Conservation (phyloP, 306 rosid genomes). For the Astragalus membranaceus region DNA sequence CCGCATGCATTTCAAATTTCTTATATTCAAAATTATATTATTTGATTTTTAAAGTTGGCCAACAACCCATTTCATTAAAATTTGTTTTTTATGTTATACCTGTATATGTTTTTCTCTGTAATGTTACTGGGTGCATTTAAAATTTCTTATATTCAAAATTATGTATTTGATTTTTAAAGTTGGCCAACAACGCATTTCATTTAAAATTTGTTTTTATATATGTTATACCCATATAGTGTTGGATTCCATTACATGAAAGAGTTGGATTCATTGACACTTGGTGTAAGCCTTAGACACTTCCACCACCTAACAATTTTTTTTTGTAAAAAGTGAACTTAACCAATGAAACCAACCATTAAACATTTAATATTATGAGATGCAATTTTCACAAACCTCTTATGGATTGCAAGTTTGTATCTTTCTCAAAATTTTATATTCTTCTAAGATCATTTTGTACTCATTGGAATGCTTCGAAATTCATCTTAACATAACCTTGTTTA, state of each 20-base stretch:
- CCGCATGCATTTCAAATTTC: neutral
- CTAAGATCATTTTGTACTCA: neutral
- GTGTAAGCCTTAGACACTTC: neutral
- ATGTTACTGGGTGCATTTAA: neutral
- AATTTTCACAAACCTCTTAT: neutral
- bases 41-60: neutral
- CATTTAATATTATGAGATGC: neutral
- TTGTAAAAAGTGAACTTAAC: no score
- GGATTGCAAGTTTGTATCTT: neutral
- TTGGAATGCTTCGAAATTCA: neutral
- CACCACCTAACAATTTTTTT: neutral
- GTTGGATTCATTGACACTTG: neutral
- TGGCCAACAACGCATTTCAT: neutral
- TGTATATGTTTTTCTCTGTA: neutral
- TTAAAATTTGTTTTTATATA: neutral
- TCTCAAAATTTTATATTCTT: neutral
- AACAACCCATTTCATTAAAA: neutral
- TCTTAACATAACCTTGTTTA: neutral
- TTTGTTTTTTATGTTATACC: no score
- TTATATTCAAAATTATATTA: neutral
- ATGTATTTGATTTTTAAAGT: neutral
- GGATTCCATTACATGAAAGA: no score
- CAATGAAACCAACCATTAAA: no score
- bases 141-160: neutral
- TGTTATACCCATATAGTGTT: neutral